phyloP scores from a whole-genome alignment of 164 flowering plant species.

The Magnolia changhungtana region DNA sequence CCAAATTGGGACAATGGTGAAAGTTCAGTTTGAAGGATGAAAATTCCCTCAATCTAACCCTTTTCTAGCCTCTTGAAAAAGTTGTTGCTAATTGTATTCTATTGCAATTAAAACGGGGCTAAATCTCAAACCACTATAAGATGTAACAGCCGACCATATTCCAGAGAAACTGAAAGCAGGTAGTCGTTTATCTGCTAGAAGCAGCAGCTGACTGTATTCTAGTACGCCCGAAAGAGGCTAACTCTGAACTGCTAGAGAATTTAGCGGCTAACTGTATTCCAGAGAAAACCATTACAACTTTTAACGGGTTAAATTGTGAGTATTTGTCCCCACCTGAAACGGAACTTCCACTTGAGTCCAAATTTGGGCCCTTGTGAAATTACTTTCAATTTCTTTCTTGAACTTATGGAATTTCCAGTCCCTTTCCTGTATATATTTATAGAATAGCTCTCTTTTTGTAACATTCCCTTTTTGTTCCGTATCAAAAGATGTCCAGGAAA shows the following conservation, averaged over 20 bases:
- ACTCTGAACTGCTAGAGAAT: neutral
- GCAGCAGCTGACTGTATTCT: too few relatives aligned
- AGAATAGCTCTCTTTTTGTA: neutral
- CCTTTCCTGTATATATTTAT: neutral
- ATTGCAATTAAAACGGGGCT: too few relatives aligned
- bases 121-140: too few relatives aligned
- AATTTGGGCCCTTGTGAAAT: neutral
- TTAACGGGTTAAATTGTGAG: neutral
- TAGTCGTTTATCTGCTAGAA: too few relatives aligned
- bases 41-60: too few relatives aligned
- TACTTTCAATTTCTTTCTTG: neutral
- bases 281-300: neutral
- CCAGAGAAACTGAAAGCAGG: neutral
- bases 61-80: too few relatives aligned
- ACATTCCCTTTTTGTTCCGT: constrained; percentile 6
- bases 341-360: neutral
- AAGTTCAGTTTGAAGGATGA: too few relatives aligned
- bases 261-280: neutral
- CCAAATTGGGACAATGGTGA: too few relatives aligned
- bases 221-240: neutral
- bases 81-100: too few relatives aligned
- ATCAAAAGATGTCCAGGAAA: constrained; percentile 26
- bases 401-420: neutral
- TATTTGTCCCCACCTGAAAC: neutral
- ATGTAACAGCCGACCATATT: too few relatives aligned